These are phyloP conservation scores for Boletus mariae DNA, from an alignment of 1,284 basidiomycete species.

Conservation along the genomic window DNA sequence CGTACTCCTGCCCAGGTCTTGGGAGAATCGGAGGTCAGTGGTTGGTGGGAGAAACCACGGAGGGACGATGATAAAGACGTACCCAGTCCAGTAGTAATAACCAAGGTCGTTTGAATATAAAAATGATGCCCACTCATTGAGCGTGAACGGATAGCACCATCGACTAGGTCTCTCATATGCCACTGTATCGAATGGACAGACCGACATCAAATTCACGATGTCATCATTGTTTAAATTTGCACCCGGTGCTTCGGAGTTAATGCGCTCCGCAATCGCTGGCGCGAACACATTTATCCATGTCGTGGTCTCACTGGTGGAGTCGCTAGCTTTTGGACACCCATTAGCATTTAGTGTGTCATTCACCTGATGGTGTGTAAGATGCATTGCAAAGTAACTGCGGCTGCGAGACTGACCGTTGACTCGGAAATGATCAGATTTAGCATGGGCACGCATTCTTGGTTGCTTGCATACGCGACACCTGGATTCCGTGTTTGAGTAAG, in stretches of 20 bases:
- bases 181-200: conserved; percentile 77
- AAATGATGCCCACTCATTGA: conserved; percentile 55
- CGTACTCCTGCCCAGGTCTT: conserved; percentile 65
- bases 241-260: conserved; percentile 61
- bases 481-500: background rate
- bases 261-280: conserved; percentile 51
- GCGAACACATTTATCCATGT: conserved; percentile 56
- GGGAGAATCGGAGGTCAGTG: background rate
- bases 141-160: conserved; percentile 68
- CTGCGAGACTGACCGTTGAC: conserved; percentile 40
- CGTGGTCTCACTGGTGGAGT: conserved; percentile 39
- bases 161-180: conserved; percentile 51
- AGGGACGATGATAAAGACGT: conserved; percentile 16
- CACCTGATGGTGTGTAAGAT: conserved; percentile 28
- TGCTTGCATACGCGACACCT: conserved; percentile 53
- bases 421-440: conserved; percentile 53
- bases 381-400: background rate
- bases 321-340: conserved; percentile 59
- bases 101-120: conserved; percentile 70
- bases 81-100: conserved; percentile 75
- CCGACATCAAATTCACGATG: conserved; percentile 57
- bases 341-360: conserved; percentile 74
- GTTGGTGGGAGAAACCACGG: background rate
- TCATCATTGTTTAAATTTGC: conserved; percentile 59
- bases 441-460: conserved; percentile 36